These are phyloP conservation scores for Beta vulgaris DNA, from an alignment of 148 eudicot genomes.

Conservation along the genomic window DNA sequence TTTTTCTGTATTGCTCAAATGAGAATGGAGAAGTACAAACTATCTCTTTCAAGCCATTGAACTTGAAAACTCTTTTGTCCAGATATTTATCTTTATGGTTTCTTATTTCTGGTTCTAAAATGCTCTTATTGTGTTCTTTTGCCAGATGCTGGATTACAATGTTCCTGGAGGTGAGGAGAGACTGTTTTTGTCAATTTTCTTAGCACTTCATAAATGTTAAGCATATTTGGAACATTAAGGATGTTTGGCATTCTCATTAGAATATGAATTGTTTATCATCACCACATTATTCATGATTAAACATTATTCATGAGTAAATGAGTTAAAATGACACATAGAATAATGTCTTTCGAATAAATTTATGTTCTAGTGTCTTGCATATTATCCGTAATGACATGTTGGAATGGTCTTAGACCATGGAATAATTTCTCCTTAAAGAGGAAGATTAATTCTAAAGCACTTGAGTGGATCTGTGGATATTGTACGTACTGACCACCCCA, in stretches of 20 bases:
- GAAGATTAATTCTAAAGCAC: background rate
- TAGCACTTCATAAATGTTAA: slow-evolving; percentile 8
- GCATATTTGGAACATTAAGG: background rate
- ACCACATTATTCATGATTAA: too few relatives aligned
- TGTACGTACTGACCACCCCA: background rate
- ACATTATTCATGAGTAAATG: too few relatives aligned
- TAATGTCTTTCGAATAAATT: background rate
- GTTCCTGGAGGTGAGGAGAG: slow-evolving; percentile 80
- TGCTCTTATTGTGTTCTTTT: slow-evolving; percentile 11
- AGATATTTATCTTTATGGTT: background rate
- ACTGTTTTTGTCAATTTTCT: background rate
- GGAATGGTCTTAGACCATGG: background rate
- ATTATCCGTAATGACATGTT: background rate
- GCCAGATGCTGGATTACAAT: slow-evolving; percentile 88
- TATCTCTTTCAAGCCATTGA: background rate
- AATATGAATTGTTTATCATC: too few relatives aligned
- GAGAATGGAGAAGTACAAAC: background rate
- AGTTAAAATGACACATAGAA: background rate
- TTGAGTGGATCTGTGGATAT: too few relatives aligned
- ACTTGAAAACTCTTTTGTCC: background rate
- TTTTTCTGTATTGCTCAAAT: background rate
- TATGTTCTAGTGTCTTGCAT: background rate
- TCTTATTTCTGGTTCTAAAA: background rate
- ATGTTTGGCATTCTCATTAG: slow-evolving; percentile 14
- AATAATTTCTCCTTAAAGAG: background rate